Base-by-base conservation (phyloP, 2,329 filamentous ascomycete species). In the Fusarium chaquense region DNA sequence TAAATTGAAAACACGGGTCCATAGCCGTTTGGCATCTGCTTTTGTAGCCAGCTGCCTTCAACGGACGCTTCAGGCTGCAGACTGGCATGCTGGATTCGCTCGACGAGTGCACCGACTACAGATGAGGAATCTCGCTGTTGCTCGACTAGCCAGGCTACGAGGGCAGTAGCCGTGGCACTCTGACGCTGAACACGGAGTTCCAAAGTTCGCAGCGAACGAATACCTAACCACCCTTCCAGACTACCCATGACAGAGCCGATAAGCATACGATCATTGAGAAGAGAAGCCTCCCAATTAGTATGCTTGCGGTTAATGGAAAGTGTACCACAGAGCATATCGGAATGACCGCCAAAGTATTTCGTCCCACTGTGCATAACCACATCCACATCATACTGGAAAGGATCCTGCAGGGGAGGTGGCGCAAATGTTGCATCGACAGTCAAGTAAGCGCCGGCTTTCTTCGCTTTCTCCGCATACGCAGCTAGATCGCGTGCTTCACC, bases 331-430 rank as follows among this genome's bases (percentile, higher is more conserved):
- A 98, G 87, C 86, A 98, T 86, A 81, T 99, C 96, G 70, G 91
- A 95, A 81, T 99, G 96, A 0, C 96, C 96, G 22, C 96, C 96
- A 71, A 99, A 89, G 81, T 98, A 99, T 84, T 98, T 99, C 20
- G 94, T 97, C 5, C 94, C 96, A 53, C 88, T 91, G 81, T 99
- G 96, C 93, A 98, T 92, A 35, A 97, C 88, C 1, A 94, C 81
- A 80, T 98, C 95, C 30, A 91, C 93, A 47, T 93, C 95, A 78
- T 87, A 91, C 30, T 79, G 77, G 75, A 98, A 96, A 0, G 96
- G 94, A 75, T 98, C 92, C 78, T 93, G 91, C 62, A 99, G 83
- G 30, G 93, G 93, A 33, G 96, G 96, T 41, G 96, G 96, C 5
- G 90, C 96, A 80, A 99, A 98, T 0, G 96, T 99, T 4, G 93